phyloP scores from a whole-genome alignment of 495 filamentous ascomycete species.

The Penicillium paxilli region DNA sequence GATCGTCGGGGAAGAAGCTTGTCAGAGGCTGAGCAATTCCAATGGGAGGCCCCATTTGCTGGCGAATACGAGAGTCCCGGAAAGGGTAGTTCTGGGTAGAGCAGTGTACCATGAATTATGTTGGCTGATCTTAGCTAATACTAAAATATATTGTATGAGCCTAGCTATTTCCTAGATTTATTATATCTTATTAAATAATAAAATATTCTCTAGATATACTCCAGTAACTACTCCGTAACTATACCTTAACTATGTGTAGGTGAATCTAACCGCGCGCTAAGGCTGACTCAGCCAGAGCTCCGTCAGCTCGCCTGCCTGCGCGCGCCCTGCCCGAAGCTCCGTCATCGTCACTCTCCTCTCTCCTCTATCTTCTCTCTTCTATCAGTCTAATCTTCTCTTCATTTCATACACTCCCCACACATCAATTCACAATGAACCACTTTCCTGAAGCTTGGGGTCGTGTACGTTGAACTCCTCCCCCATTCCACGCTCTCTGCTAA shows the following conservation, averaged over 20 bases:
- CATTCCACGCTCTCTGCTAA: slow-evolving; percentile 28
- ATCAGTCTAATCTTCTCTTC: neutral
- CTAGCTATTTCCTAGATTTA: too few species aligned
- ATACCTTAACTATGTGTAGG: neutral
- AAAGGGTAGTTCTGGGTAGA: neutral
- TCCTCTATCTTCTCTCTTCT: neutral
- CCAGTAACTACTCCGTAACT: too few species aligned
- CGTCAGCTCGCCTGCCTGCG: slow-evolving; percentile 43
- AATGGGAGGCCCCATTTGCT: neutral
- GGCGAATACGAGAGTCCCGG: slow-evolving; percentile 2
- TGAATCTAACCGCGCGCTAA: slow-evolving; percentile 2
- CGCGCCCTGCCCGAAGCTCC: slow-evolving; percentile 16
- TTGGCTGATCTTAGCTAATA: too few species aligned
- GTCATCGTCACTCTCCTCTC: slow-evolving; percentile 24
- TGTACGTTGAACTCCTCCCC: slow-evolving; percentile 57
- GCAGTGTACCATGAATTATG: slow-evolving; percentile 9
- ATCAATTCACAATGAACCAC: slow-evolving; percentile 77
- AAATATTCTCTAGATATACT: too few species aligned
- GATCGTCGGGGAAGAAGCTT: slow-evolving; percentile 7
- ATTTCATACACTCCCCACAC: neutral
- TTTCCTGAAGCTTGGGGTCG: slow-evolving; percentile 94
- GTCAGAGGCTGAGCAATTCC: slow-evolving; percentile 2
- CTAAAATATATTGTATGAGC: too few species aligned
- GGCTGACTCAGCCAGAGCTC: slow-evolving; percentile 35
- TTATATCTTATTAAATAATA: too few species aligned